phyloP scores from a whole-genome alignment of 2,329 filamentous ascomycete genomes.

The Didymella exigua region DNA sequence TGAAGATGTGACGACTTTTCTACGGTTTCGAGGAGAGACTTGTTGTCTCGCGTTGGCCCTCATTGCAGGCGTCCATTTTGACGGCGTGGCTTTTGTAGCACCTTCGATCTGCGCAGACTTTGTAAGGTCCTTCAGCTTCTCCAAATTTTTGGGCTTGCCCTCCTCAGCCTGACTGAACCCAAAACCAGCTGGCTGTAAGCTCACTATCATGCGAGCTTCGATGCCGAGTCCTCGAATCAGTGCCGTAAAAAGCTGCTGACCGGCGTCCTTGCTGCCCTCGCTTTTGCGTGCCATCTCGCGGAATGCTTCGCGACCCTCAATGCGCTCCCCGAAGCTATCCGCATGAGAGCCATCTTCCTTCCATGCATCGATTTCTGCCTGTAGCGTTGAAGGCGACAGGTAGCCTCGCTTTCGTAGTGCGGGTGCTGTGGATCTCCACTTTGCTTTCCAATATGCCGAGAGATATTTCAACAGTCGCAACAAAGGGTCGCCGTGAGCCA shows the following conservation, averaged over 20 bases:
- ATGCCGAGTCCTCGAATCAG: conserved; percentile 79
- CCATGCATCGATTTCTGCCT: conserved; percentile 74
- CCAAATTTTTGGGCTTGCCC: conserved; percentile 59
- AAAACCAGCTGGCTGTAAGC: conserved; percentile 84
- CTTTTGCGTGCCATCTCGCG: conserved; percentile 70
- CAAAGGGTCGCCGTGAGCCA: conserved; percentile 83
- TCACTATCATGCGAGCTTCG: conserved; percentile 82
- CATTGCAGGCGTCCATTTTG: not conserved
- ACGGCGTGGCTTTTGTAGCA: not conserved
- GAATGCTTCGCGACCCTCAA: conserved; percentile 71
- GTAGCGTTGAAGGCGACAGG: conserved; percentile 74
- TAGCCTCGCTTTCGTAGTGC: conserved; percentile 90
- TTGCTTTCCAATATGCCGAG: conserved; percentile 85
- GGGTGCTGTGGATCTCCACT: conserved; percentile 77
- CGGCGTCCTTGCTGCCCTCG: conserved; percentile 83
- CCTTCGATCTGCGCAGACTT: not conserved
- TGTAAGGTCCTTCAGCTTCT: conserved; percentile 25
- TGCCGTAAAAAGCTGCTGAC: conserved; percentile 87
- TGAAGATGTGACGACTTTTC: conserved; percentile 16
- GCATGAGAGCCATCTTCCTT: conserved; percentile 66
- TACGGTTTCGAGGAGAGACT: conserved; percentile 9
- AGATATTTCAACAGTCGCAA: conserved; percentile 76
- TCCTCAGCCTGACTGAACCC: conserved; percentile 90
- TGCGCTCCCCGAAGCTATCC: conserved; percentile 75
- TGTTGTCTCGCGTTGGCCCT: conserved; percentile 16